phyloP scores from a whole-genome alignment of 2,329 filamentous ascomycete genomes.

The Dichotomopilus funicola region DNA sequence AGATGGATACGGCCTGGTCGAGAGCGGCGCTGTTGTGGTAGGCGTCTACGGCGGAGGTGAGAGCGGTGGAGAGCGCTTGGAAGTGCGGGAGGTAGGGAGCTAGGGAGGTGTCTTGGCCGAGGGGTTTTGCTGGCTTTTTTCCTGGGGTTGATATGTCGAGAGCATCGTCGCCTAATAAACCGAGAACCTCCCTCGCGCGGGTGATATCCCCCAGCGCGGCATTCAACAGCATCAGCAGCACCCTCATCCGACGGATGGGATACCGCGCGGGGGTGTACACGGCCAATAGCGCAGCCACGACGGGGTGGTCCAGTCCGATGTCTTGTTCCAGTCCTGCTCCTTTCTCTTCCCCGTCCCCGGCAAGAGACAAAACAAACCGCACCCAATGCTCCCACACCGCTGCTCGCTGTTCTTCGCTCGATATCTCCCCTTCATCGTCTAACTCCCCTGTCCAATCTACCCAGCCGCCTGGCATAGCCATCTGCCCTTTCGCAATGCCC shows the following conservation, averaged over 20 bases:
- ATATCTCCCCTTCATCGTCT: constrained; percentile 32
- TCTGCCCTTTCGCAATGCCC: constrained; percentile 44
- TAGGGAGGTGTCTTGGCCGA: constrained; percentile 42
- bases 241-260: constrained; percentile 47
- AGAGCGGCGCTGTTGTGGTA: constrained; percentile 31
- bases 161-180: constrained; percentile 34
- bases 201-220: constrained; percentile 42
- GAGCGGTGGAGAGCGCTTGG: constrained; percentile 38
- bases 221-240: constrained; percentile 43
- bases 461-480: constrained; percentile 43
- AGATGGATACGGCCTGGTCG: constrained; percentile 35
- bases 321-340: constrained; percentile 28
- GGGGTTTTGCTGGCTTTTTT: background rate
- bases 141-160: too few relatives aligned
- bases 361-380: constrained; percentile 37
- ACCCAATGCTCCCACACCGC: constrained; percentile 57
- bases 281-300: constrained; percentile 41
- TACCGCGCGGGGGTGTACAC: constrained; percentile 45
- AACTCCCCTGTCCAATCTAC: constrained; percentile 51
- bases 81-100: constrained; percentile 43
- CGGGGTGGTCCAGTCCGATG: constrained; percentile 39
- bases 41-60: constrained; percentile 37
- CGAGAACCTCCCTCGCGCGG: constrained; percentile 33
- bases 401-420: constrained; percentile 34
- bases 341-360: too few relatives aligned